Evolutionary conservation across 75 land plant genomes (phyloP).

Genomic region (Cunninghamia lanceolata): DNA sequence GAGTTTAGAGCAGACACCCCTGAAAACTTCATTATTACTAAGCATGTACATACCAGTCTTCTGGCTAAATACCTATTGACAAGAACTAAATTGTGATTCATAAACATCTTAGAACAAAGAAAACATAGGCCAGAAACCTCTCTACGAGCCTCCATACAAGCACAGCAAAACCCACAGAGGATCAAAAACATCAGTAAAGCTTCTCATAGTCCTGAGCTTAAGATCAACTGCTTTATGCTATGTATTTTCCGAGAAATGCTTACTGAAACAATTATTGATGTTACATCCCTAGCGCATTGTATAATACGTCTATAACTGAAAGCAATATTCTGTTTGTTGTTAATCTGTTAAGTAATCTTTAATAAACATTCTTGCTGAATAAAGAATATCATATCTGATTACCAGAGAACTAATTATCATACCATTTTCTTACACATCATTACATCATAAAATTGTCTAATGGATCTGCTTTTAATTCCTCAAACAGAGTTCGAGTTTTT

Average conservation of each 20-base stretch:
- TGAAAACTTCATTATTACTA: not conserved
- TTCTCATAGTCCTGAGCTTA: not conserved
- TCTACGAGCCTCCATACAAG: not conserved
- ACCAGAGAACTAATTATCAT: not conserved
- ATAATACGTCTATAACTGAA: not conserved
- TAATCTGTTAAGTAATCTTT: not conserved
- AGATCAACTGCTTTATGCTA: not conserved
- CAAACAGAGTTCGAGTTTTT: not conserved
- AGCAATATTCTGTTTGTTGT: not conserved
- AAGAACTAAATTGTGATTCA: not conserved
- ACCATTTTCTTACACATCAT: not conserved
- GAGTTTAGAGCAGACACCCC: not conserved
- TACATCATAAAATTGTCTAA: not conserved
- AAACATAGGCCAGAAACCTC: not conserved
- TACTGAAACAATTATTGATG: not conserved
- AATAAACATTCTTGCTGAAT: not conserved
- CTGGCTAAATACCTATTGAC: not conserved
- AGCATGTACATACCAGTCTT: not conserved
- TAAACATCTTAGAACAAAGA: not conserved
- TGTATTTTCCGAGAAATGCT: not conserved
- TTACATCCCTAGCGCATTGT: not conserved
- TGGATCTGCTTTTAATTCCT: not conserved
- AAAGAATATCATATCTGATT: not conserved
- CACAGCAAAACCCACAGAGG: not conserved
- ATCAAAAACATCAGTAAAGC: not conserved